phyloP scores from a whole-genome alignment of 1,284 basidiomycete genomes.

The Irpex lacteus region DNA sequence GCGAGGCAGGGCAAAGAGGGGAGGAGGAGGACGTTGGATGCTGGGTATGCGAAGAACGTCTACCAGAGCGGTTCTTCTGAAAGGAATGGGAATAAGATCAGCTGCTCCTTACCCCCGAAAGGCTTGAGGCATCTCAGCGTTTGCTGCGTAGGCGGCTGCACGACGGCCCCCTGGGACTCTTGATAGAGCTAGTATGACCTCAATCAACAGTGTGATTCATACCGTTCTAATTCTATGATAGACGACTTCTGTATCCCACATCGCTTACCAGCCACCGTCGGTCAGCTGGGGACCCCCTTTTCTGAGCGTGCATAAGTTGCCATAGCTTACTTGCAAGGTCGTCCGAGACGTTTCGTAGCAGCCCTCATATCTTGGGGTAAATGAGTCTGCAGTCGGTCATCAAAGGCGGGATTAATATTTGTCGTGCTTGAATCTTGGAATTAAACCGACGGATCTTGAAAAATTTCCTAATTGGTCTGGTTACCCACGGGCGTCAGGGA shows the following conservation, averaged over 20 bases:
- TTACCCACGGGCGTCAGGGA: neutral
- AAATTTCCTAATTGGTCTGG: constrained; percentile 14
- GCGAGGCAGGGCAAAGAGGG: constrained; percentile 1
- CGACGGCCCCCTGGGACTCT: neutral
- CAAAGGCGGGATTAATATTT: neutral
- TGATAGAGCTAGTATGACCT: neutral
- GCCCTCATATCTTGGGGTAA: neutral
- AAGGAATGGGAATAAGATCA: neutral
- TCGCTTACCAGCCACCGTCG: neutral
- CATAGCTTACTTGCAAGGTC: neutral
- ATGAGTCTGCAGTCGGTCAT: neutral
- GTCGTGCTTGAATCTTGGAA: neutral
- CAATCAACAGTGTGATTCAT: neutral
- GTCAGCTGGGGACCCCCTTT: neutral
- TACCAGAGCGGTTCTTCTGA: neutral
- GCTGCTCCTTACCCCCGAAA: constrained; percentile 4
- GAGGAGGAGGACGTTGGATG: constrained; percentile 7
- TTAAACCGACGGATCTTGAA: constrained; percentile 15
- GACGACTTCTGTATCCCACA: neutral
- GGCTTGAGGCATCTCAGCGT: constrained; percentile 6
- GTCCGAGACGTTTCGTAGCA: neutral
- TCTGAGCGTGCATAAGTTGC: neutral
- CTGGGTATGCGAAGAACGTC: neutral
- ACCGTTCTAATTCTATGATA: neutral
- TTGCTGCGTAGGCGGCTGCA: constrained; percentile 3